Percentiles rank a stretch among this genome's conserved stretches.
Evolutionary conservation across 495 filamentous ascomycete genomes (phyloP).

Genomic region (Lophium mytilinum): DNA sequence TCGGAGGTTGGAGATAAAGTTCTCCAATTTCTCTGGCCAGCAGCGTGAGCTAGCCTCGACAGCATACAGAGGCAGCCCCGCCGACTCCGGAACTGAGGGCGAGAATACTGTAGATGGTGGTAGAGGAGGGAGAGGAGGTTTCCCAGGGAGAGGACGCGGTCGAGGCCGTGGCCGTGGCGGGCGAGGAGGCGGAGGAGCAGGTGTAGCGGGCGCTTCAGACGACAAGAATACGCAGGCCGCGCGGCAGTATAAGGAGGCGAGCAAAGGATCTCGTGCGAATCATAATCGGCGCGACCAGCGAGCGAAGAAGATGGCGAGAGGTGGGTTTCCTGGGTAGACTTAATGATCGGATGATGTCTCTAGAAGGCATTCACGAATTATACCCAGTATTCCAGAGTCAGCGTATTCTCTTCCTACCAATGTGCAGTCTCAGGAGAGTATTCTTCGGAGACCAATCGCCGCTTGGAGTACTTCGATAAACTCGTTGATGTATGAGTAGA

Average conservation of each 20-base stretch:
- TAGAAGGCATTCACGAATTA: too few relatives aligned
- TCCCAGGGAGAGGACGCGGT: slow-evolving; percentile 40
- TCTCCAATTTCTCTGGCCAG: slow-evolving; percentile 49
- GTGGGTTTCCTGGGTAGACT: slow-evolving; percentile 32
- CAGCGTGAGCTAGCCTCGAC: slow-evolving; percentile 57
- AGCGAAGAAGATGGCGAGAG: slow-evolving; percentile 40
- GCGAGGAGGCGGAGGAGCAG: slow-evolving; percentile 43
- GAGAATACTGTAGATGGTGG: slow-evolving; percentile 37
- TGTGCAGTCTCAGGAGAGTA: too few relatives aligned
- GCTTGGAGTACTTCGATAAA: too few relatives aligned
- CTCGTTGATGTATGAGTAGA: too few relatives aligned
- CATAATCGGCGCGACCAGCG: slow-evolving; percentile 39
- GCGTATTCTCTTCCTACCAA: too few relatives aligned
- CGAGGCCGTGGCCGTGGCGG: slow-evolving; percentile 43
- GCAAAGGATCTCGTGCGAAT: slow-evolving; percentile 41
- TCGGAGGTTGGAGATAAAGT: slow-evolving; percentile 57
- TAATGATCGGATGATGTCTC: too few relatives aligned
- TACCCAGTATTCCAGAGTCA: too few relatives aligned
- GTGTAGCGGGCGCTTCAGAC: slow-evolving; percentile 49
- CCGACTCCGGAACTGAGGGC: slow-evolving; percentile 39
- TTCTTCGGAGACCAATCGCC: too few relatives aligned
- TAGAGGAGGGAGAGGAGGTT: slow-evolving; percentile 44
- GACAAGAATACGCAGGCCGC: slow-evolving; percentile 50
- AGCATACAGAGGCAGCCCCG: slow-evolving; percentile 47
- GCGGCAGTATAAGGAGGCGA: slow-evolving; percentile 55